These are phyloP conservation scores for Chaetomiaceae sp. DNA, from an alignment of 2,329 filamentous ascomycete species.

Conservation along the genomic window DNA sequence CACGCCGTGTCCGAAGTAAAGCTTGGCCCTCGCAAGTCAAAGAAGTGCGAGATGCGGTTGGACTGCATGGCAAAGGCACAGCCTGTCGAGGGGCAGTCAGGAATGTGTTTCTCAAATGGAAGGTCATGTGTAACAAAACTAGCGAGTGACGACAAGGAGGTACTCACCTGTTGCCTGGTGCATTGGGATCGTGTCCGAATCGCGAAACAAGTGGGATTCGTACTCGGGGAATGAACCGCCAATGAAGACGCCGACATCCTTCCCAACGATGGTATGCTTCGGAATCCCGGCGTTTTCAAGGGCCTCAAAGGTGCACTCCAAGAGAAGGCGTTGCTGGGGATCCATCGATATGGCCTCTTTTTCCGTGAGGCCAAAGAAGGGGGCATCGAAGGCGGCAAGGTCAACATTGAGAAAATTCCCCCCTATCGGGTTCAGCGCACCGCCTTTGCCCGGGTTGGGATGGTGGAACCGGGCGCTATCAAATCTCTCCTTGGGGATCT, in stretches of 20 bases:
- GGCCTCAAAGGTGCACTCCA: conserved; percentile 51
- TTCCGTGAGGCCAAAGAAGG: conserved; percentile 49
- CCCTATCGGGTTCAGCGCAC: conserved; percentile 35
- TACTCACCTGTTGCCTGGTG: conserved; percentile 46
- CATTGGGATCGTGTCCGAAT: conserved; percentile 45
- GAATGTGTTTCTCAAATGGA: too few species aligned
- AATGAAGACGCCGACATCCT: conserved; percentile 46
- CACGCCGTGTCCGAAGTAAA: conserved; percentile 50
- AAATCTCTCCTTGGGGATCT: conserved; percentile 44
- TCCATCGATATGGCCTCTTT: conserved; percentile 50
- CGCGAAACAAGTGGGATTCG: conserved; percentile 40
- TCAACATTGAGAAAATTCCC: conserved; percentile 44
- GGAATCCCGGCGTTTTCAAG: conserved; percentile 49
- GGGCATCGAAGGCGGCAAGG: conserved; percentile 44
- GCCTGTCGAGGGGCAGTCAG: conserved; percentile 29
- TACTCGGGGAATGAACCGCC: conserved; percentile 47
- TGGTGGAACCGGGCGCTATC: conserved; percentile 37
- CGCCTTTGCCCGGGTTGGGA: conserved; percentile 40
- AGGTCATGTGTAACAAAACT: too few species aligned
- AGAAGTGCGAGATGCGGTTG: conserved; percentile 52
- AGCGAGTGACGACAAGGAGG: background rate
- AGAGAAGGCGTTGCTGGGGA: conserved; percentile 48
- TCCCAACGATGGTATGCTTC: conserved; percentile 42
- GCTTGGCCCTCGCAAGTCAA: conserved; percentile 49
- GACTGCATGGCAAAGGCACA: conserved; percentile 49